Percentiles rank a stretch among this genome's conserved stretches.
phyloP scores from a whole-genome alignment of 2,329 filamentous ascomycete species.

The Trichoderma breve region DNA sequence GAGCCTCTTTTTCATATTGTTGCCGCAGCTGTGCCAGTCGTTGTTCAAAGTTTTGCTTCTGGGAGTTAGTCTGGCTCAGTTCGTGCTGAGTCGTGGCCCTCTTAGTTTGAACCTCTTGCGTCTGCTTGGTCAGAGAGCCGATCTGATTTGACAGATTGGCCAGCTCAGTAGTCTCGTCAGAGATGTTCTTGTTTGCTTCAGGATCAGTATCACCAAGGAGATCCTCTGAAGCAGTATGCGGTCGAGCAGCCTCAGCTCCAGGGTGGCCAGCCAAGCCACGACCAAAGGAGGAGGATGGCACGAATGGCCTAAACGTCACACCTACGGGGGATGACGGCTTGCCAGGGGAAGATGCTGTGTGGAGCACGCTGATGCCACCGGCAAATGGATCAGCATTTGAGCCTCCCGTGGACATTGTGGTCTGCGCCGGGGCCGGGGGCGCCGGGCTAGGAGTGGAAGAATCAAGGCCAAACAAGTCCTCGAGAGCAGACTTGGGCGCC shows the following conservation, averaged over 20 bases:
- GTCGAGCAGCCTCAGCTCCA: conserved; percentile 52
- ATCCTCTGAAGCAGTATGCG: conserved; percentile 65
- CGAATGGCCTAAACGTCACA: conserved; percentile 79
- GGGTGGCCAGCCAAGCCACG: conserved; percentile 64
- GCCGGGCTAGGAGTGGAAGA: conserved; percentile 52
- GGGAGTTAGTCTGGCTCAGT: conserved; percentile 73
- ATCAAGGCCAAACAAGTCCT: conserved; percentile 92
- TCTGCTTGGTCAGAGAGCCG: conserved; percentile 84
- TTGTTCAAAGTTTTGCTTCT: conserved; percentile 91
- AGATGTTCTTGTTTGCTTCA: conserved; percentile 83
- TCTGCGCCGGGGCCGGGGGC: conserved; percentile 57
- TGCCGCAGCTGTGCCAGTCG: conserved; percentile 81
- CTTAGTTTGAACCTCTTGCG: conserved; percentile 87
- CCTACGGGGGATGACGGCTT: conserved; percentile 47
- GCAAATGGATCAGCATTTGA: conserved; percentile 66
- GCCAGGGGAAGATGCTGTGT: conserved; percentile 51
- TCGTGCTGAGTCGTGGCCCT: conserved; percentile 77
- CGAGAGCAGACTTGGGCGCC: conserved; percentile 76
- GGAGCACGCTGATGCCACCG: conserved; percentile 45
- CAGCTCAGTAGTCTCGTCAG: conserved; percentile 84
- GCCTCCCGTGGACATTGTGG: conserved; percentile 69
- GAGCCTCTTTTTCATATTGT: conserved; percentile 91
- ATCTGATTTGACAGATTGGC: conserved; percentile 97
- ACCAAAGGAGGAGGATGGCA: conserved; percentile 90
- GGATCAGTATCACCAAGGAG: conserved; percentile 87